Evolutionary conservation across 371 early-diverging fungal species (phyloP).

Genomic region (Phascolomyces articulosus): DNA sequence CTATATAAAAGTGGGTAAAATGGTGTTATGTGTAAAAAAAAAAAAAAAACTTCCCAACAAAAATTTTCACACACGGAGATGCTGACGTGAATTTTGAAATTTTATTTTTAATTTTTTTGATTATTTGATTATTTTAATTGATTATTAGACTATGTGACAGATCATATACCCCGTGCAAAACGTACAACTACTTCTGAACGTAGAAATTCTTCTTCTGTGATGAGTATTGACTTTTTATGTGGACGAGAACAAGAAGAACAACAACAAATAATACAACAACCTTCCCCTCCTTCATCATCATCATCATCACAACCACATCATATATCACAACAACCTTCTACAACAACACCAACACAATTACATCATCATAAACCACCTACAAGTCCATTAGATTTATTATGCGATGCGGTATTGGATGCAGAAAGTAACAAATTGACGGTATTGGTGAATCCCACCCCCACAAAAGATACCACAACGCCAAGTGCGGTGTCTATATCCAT

Average conservation of each 20-base stretch:
- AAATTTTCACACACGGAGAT: not conserved
- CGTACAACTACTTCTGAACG: not conserved
- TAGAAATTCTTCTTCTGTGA: constrained; percentile 25
- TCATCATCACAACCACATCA: no score
- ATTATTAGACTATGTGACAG: constrained; percentile 2
- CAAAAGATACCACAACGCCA: constrained; percentile 11
- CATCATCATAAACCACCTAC: no score
- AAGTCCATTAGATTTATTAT: constrained; percentile 38
- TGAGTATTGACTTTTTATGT: constrained; percentile 51
- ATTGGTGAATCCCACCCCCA: constrained; percentile 8
- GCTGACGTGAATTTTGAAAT: constrained; percentile 1
- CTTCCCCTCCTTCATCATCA: no score
- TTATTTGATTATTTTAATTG: not conserved
- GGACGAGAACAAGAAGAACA: constrained; percentile 16
- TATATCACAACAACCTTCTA: no score
- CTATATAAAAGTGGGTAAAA: no score
- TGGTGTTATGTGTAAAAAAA: not conserved
- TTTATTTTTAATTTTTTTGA: not conserved
- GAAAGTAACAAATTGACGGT: constrained; percentile 28
- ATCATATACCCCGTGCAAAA: not conserved
- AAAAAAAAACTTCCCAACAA: not conserved
- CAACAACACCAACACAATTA: no score
- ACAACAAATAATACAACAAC: not conserved
- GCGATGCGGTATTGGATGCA: constrained; percentile 42
- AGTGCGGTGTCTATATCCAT: constrained; percentile 13